Evolutionary conservation across 2,329 filamentous ascomycete genomes (phyloP), one percentile per base, ranked within the genome.

Genomic region (Alternaria brassicicola): DNA sequence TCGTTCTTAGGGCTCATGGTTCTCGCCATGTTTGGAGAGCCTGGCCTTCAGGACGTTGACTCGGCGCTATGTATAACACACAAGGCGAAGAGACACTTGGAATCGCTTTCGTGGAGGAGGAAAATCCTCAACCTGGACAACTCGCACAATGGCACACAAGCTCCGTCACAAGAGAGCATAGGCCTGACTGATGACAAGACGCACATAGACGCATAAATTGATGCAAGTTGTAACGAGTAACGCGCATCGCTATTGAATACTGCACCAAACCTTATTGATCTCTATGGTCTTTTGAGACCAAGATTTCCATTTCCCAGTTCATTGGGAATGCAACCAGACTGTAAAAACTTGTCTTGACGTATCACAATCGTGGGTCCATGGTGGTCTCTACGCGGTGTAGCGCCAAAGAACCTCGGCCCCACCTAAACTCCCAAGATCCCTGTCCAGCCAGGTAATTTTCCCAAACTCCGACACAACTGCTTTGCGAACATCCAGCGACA

Each of bases 1-100:
- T 91, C 90, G 0, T 97, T 93, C 74, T 85, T 98, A 28, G 95
- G 93, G 0, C 84, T 98, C 31, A 90, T 92, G 2, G 89, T 91
- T 1, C 81, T 99, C 36, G 87, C 89, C 0, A 85, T 91, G 15
- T 85, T 93, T 75, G 86, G 87, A 7, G 91, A 96, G 65, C 75
- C 83, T 1, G 86, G 86, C 0, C 74, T 98, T 35, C 89, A 89
- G 62, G 78, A 81, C 19, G 83, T 97, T 47, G 92, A 98, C 74
- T 84, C 89, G 0, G 85, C 85, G 1, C 79, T 97, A 49, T 96
- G 92, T 70, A 86, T 94, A 36, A 93, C 90, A 63, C 79, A 83
- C 25, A 84, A 87, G 45, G 80, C 80, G 10, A 78, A 77, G 57
- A 59, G 59, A 30, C 75, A 74, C 47, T 47, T 79, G 6, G 75